Evolutionary conservation across 164 flowering plant species (phyloP).

Genomic region (Berberis vulgaris): DNA sequence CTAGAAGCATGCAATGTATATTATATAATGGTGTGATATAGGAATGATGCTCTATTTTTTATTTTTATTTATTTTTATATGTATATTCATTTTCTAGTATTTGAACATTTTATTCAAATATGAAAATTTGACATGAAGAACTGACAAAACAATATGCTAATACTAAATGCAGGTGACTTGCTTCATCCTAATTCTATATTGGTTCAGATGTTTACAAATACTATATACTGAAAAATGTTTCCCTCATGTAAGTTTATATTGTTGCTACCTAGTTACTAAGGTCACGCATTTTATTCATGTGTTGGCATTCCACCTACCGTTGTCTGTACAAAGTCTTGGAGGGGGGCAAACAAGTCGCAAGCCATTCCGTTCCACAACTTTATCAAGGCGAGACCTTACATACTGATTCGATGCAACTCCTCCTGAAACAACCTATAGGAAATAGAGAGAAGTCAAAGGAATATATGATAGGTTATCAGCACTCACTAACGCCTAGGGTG

Average conservation of each 20-base stretch:
- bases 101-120: no score
- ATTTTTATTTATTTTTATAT: no score
- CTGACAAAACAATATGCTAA: no score
- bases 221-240: no score
- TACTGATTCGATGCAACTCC: constrained; percentile 96
- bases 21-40: no score
- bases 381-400: constrained; percentile 66
- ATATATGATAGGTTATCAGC: not conserved
- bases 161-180: no score
- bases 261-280: not conserved
- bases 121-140: no score
- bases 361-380: constrained; percentile 43
- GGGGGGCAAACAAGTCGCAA: constrained; percentile 91
- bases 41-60: no score
- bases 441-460: not conserved
- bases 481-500: not conserved
- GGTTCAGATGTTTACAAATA: no score
- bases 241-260: not conserved
- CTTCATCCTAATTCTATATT: no score
- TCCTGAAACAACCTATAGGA: constrained; percentile 78
- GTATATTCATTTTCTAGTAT: no score
- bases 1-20: no score
- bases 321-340: constrained; percentile 92
- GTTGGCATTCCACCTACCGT: constrained; percentile 41
- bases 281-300: constrained; percentile 1